phyloP scores from a whole-genome alignment of 2,329 filamentous ascomycete genomes.

The Cadophora sp. region DNA sequence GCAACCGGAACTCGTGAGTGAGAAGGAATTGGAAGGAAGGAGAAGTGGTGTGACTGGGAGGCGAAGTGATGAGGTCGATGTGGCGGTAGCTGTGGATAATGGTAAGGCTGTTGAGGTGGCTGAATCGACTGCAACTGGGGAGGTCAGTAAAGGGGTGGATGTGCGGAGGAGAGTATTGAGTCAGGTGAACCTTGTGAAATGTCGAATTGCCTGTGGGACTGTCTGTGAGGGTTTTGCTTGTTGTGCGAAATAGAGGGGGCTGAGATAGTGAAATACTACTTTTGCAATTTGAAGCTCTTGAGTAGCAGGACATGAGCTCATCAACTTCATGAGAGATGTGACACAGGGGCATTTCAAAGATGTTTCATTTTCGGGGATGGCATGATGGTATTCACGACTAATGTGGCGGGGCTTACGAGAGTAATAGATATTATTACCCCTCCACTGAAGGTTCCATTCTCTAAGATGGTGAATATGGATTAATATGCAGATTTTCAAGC shows the following conservation, averaged over 20 bases:
- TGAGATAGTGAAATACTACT: neutral
- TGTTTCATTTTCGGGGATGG: no score
- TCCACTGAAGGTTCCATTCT: no score
- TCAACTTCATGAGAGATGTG: no score
- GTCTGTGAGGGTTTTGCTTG: conserved; percentile 37
- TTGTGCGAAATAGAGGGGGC: conserved; percentile 44
- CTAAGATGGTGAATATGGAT: no score
- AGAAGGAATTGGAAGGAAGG: conserved; percentile 13
- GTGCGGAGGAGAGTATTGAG: conserved; percentile 8
- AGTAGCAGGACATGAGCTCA: no score
- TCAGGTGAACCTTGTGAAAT: conserved; percentile 22
- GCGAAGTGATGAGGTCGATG: conserved; percentile 1
- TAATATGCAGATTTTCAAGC: no score
- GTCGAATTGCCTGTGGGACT: conserved; percentile 35
- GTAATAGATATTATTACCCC: no score
- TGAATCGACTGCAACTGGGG: neutral
- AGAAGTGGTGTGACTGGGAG: conserved; percentile 8
- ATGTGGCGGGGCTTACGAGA: no score
- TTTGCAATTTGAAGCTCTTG: no score
- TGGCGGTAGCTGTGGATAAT: neutral
- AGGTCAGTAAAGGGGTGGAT: conserved; percentile 6
- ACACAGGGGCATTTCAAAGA: no score
- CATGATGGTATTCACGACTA: no score
- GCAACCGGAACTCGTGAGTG: conserved; percentile 64
- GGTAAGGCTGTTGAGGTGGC: neutral